Evolutionary conservation across 140 eudicot species (phyloP), one percentile per base, ranked within the genome.

Genomic region (Cichorium intybus): DNA sequence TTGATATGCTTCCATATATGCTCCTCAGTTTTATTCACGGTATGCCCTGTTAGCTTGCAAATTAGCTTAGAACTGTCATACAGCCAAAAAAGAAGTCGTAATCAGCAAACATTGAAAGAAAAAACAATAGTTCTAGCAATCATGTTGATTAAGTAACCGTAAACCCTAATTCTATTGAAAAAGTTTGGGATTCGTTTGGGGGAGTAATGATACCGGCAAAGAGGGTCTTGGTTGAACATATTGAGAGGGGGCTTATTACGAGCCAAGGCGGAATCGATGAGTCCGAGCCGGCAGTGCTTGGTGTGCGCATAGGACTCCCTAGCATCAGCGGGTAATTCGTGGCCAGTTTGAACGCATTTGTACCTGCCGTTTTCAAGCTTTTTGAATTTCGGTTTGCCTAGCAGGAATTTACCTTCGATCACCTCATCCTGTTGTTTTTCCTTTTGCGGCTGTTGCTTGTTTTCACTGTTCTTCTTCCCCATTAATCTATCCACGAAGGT

Each of bases 1-100:
- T 77, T 93, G 69, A 93, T 84, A 72, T 93, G 99, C 82, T 93
- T 93, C 99, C 97, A 93, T 69, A 88, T 93, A 63, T 93, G 99
- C 86, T 88, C 95, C 82, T 93, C 99, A 24, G 73, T 61, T 69
- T 93, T 93, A 62, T 88, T 93, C 68, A 93, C 81, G 35, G 85
- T 77, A 55, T 57, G 65, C 23, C 88, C 97, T 2, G 99, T 93
- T 14, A 93, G 78, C 73, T 83, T 93, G 73, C 99, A 93, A 8
- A 74, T 77, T 47, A 93, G 66, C 88, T 86, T 93, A 21, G 90
- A 85, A 12, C 99, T 92, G 65, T 56, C 73, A 53, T 10, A 45
- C 10, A 74, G 15, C 57, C 23, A 41, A 59, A 14, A 52, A 5
- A 15, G 61, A 16, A n/a, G n/a, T n/a, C 45, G 22, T 21, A 43